Conservation (phyloP, 2,329 filamentous ascomycete species). For the Penicillium sclerotigenum region DNA sequence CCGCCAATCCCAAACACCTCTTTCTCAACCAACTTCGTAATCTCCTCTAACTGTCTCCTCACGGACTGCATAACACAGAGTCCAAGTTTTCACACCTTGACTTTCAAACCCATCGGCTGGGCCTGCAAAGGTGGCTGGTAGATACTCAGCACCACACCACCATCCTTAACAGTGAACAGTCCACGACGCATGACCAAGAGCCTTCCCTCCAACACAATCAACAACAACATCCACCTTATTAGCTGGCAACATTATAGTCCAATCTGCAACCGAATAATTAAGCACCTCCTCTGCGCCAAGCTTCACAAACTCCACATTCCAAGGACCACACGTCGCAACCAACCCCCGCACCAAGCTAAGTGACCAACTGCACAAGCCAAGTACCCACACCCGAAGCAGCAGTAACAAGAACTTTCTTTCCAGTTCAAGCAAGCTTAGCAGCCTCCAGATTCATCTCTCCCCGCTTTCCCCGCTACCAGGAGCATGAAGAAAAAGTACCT, state of each 20-base stretch:
- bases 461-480: conserved; percentile 17
- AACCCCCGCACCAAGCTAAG: conserved; percentile 37
- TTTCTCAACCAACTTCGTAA: conserved; percentile 41
- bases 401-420: conserved; percentile 44
- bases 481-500: conserved; percentile 43
- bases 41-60: conserved; percentile 35
- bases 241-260: conserved; percentile 12
- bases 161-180: conserved; percentile 38
- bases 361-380: conserved; percentile 41
- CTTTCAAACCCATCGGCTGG: conserved; percentile 27
- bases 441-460: conserved; percentile 13
- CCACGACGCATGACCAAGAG: conserved; percentile 45
- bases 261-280: conserved; percentile 33
- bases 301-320: conserved; percentile 41
- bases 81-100: conserved; percentile 30
- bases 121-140: conserved; percentile 35
- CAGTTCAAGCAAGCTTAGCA: conserved; percentile 12
- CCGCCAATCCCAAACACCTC: conserved; percentile 37
- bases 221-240: conserved; percentile 45
- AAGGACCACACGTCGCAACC: conserved; percentile 39
- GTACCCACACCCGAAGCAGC: conserved; percentile 48
- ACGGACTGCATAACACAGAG: conserved; percentile 46
- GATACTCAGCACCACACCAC: conserved; percentile 42
- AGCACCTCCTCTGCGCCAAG: conserved; percentile 44
- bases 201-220: conserved; percentile 44